These are phyloP conservation scores for Peronospora destructor DNA, from an alignment of 352 stramenopile species.

Conservation along the genomic window DNA sequence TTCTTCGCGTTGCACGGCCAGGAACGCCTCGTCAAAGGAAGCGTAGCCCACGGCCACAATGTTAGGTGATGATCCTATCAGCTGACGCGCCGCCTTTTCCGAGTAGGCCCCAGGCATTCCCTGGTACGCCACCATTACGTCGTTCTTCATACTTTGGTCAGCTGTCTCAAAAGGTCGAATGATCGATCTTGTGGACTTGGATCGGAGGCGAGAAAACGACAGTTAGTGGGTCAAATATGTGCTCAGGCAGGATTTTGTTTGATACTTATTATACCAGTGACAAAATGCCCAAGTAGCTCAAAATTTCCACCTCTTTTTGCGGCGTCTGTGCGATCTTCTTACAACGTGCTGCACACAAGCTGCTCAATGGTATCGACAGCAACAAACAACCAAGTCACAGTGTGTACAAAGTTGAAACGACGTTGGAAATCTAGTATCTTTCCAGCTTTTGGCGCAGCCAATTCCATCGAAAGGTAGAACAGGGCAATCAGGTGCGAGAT, in stretches of 20 bases:
- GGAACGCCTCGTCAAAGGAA: conserved; percentile 46
- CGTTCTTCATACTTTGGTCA: conserved; percentile 21
- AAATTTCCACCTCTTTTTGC: conserved; percentile 57
- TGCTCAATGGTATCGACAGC: conserved; percentile 33
- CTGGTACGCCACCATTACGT: conserved; percentile 92
- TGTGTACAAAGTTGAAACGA: conserved; percentile 52
- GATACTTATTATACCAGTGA: too few relatives aligned
- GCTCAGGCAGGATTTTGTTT: too few relatives aligned
- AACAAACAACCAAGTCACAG: conserved; percentile 33
- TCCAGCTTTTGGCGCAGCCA: conserved; percentile 11
- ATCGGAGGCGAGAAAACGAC: too few relatives aligned
- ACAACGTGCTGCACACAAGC: conserved; percentile 30
- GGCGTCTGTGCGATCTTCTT: conserved; percentile 52
- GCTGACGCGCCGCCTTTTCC: conserved; percentile 92
- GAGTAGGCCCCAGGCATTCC: conserved; percentile 95
- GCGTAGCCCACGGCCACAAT: conserved; percentile 58
- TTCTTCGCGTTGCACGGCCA: conserved; percentile 70
- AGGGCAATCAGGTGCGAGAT: conserved; percentile 2
- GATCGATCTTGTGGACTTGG: background rate
- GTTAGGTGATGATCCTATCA: conserved; percentile 62
- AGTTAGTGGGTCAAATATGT: too few relatives aligned
- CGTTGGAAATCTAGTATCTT: conserved; percentile 55
- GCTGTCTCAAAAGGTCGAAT: background rate
- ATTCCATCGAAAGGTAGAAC: background rate
- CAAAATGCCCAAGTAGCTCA: conserved; percentile 4